These are phyloP conservation scores for Crotalaria pallida DNA, from an alignment of 306 rosid species.

Conservation along the genomic window DNA sequence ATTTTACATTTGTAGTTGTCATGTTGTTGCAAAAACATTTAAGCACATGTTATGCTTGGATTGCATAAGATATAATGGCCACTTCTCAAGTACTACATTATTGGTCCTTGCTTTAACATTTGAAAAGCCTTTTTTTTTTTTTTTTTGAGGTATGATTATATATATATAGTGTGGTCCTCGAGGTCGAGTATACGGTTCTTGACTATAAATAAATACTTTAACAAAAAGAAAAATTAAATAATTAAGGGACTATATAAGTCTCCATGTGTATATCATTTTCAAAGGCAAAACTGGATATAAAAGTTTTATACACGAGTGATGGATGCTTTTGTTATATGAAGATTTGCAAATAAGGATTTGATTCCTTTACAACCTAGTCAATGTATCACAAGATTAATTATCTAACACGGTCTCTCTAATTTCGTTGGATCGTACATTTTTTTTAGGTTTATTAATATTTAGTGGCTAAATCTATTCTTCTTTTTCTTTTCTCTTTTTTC, in stretches of 20 bases:
- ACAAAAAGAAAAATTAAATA: not conserved
- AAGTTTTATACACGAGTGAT: not conserved
- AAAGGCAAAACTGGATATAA: not conserved
- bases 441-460: not conserved
- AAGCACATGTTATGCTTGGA: not conserved
- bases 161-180: not conserved
- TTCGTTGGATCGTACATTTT: too few relatives aligned
- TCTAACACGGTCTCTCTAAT: not conserved
- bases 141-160: not conserved
- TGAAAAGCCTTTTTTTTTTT: not conserved
- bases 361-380: not conserved
- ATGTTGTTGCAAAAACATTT: not conserved
- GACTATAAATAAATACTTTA: not conserved
- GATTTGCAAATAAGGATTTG: constrained; percentile 9
- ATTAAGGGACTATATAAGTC: not conserved
- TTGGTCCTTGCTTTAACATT: not conserved
- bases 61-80: not conserved
- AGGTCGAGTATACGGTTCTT: not conserved
- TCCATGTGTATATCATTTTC: not conserved
- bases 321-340: not conserved
- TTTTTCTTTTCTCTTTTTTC: not conserved
- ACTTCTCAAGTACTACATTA: not conserved
- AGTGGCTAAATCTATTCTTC: not conserved
- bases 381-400: not conserved
- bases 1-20: too few relatives aligned